These are phyloP conservation scores for Microdochium nivale DNA, from an alignment of 2,329 filamentous ascomycete species.

Conservation along the genomic window DNA sequence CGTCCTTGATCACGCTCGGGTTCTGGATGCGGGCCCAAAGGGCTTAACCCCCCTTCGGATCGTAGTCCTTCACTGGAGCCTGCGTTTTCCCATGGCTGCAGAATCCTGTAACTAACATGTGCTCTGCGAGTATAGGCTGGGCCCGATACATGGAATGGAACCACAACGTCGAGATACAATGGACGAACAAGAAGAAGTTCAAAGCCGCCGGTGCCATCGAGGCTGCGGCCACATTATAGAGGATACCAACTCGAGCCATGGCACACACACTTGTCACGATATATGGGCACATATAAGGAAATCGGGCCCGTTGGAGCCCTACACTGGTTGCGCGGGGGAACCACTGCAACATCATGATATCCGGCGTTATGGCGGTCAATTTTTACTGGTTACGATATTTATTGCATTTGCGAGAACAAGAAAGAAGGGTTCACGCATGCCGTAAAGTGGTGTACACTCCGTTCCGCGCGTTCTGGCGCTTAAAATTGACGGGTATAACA, in stretches of 20 bases:
- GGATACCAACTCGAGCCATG: slow-evolving; percentile 2
- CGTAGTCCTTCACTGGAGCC: neutral
- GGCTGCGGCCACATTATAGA: slow-evolving; percentile 48
- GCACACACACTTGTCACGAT: neutral
- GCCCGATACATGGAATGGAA: slow-evolving; percentile 91
- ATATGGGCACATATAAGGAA: neutral
- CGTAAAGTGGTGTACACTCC: too few relatives aligned
- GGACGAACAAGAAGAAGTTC: slow-evolving; percentile 55
- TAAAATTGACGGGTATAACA: too few relatives aligned
- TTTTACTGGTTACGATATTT: neutral
- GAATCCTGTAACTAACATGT: slow-evolving; percentile 5
- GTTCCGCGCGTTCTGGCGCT: too few relatives aligned
- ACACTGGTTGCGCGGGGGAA: too few relatives aligned
- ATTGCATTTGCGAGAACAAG: neutral
- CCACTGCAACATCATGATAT: neutral
- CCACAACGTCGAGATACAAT: slow-evolving; percentile 66
- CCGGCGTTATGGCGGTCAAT: neutral
- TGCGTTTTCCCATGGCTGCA: slow-evolving; percentile 2
- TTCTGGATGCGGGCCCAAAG: too few relatives aligned
- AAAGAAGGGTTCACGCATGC: too few relatives aligned
- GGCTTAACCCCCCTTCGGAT: neutral
- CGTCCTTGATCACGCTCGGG: too few relatives aligned
- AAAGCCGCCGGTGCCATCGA: slow-evolving; percentile 55
- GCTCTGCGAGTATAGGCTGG: slow-evolving; percentile 57
- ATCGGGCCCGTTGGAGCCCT: neutral